Conservation (phyloP, 495 filamentous ascomycete species). For the Trichocladium uniseriatum region DNA sequence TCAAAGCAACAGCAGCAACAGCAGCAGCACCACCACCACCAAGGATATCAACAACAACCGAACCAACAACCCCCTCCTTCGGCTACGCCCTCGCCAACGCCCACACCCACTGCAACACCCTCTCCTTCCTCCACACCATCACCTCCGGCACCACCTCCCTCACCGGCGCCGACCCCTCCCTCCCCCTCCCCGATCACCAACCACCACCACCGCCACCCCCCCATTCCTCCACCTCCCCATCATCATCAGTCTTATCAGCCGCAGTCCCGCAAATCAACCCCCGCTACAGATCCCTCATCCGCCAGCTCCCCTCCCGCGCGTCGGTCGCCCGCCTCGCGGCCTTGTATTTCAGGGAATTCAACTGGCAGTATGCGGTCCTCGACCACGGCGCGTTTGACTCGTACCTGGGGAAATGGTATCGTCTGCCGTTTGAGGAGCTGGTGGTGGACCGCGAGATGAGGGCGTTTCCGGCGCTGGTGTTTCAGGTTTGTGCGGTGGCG, state of each 20-base stretch:
- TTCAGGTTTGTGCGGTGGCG: slow-evolving; percentile 47
- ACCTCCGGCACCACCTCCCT: slow-evolving; percentile 8
- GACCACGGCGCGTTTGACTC: slow-evolving; percentile 43
- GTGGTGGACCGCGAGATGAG: slow-evolving; percentile 26
- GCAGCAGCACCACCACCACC: neutral
- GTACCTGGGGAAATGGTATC: slow-evolving; percentile 44
- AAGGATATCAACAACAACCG: neutral
- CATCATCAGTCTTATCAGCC: neutral
- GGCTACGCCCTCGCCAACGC: neutral
- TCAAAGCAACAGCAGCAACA: no score
- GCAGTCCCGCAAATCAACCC: slow-evolving; percentile 15
- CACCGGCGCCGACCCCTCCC: slow-evolving; percentile 15
- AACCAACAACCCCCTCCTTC: slow-evolving; percentile 1
- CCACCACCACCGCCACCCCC: slow-evolving; percentile 1
- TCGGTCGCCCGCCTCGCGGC: slow-evolving; percentile 45
- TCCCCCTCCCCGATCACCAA: slow-evolving; percentile 1
- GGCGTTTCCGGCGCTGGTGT: slow-evolving; percentile 48
- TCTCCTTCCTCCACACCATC: slow-evolving; percentile 12
- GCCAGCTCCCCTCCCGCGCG: slow-evolving; percentile 44
- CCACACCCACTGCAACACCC: slow-evolving; percentile 2
- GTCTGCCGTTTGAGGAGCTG: slow-evolving; percentile 37
- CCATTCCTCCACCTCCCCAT: neutral
- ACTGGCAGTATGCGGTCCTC: slow-evolving; percentile 50
- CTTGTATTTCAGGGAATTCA: slow-evolving; percentile 48
- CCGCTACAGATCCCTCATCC: slow-evolving; percentile 44